phyloP scores from a whole-genome alignment of 225 moss, liverwort and hornwort genomes.

The Physcomitrium patens region DNA sequence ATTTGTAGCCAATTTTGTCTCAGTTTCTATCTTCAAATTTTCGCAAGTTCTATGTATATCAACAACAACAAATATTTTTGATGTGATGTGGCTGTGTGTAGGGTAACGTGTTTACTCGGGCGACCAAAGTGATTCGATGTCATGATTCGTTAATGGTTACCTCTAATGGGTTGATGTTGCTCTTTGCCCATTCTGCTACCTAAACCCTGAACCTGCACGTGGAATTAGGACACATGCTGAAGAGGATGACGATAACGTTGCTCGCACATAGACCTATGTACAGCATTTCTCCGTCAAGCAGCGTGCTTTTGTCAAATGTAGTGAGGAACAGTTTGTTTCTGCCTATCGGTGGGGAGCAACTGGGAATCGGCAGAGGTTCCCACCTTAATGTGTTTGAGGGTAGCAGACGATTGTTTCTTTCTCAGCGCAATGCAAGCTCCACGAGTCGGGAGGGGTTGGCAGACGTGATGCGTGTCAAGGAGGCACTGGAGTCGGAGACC shows the following conservation, averaged over 20 bases:
- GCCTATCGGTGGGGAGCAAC: constrained; percentile 6
- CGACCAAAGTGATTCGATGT: neutral
- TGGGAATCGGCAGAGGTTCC: constrained; percentile 13
- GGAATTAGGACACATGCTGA: constrained; percentile 38
- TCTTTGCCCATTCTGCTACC: neutral
- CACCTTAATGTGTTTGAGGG: constrained; percentile 10
- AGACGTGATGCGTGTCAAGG: constrained; percentile 47
- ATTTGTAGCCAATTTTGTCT: neutral
- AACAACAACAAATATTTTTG: neutral
- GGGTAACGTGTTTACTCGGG: neutral
- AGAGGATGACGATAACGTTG: constrained; percentile 42
- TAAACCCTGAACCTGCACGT: constrained; percentile 13
- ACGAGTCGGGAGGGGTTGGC: constrained; percentile 39
- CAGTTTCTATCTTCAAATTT: neutral
- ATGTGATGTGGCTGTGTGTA: neutral
- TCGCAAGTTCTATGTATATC: no score
- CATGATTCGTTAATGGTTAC: neutral
- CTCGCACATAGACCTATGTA: constrained; percentile 30
- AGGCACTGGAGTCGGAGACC: constrained; percentile 29
- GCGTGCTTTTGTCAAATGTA: constrained; percentile 5
- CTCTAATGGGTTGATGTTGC: constrained; percentile 4
- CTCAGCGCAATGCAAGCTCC: constrained; percentile 26
- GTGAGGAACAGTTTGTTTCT: constrained; percentile 17
- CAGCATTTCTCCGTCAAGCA: constrained; percentile 14
- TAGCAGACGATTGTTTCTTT: neutral